Evolutionary conservation across 1,139 yeast genomes (phyloP), one percentile per base, ranked within the genome.

Genomic region (Geotrichum siamense): DNA sequence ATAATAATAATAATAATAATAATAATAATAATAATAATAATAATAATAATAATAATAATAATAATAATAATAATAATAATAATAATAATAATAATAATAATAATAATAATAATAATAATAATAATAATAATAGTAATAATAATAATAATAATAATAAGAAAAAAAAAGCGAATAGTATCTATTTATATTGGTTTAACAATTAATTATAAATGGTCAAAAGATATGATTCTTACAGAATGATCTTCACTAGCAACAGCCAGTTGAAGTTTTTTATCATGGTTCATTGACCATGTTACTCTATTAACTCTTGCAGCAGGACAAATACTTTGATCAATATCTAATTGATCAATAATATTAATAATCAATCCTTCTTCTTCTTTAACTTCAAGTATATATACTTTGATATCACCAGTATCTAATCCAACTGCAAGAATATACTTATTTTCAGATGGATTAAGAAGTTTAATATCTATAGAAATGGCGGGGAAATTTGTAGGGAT

Each of bases 191-290:
- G n/a, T n/a, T n/a, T n/a, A n/a, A n/a, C n/a, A n/a, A n/a, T n/a
- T n/a, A n/a, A n/a, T n/a, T n/a, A 23, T 34, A 17, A 26, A 34
- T 10, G 38, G 13, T 12, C 8, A 32, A 32, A 6, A 12, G 43
- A 44, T 22, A 42, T 54, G 13, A 60, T 50, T 17, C 63, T 43
- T 8, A 80, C 71, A 1, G 93, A 80, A 33, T 74, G 67, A 57
- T 86, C 96, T 34, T 71, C 72, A 55, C 93, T 79, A 16, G 82
- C 86, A 20, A 74, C 78, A 0, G 81, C 94, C 50, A 85, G 64
- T 9, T 61, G 60, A 2, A 48, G 50, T 3, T 44, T 51, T 15
- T 48, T 46, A 35, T 53, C 53, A 22, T 45, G 44, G 13, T 43
- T 44, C 10, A 56, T 57, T 55, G 75, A 71, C 72, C 87, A 83